Percentiles rank a stretch among this genome's conserved stretches.
Evolutionary conservation across 805 yeast genomes (phyloP).

Genomic region (Myxozyma monticola): DNA sequence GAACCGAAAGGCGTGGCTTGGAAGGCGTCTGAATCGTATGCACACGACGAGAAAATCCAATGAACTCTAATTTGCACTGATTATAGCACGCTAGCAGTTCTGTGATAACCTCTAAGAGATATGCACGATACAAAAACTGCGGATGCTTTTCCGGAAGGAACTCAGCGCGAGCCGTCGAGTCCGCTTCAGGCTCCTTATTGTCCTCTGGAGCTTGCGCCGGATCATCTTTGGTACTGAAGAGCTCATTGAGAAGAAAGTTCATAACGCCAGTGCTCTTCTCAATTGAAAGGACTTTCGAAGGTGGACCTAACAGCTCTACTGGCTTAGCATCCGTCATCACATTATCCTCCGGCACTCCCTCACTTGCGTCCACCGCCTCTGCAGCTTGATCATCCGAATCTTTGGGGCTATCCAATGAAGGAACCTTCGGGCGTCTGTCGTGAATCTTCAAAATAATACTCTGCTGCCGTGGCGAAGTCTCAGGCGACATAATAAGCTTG

Average conservation of each 20-base stretch:
- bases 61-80: conserved; percentile 75
- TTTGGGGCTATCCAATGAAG: background rate
- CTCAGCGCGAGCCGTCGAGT: conserved; percentile 6
- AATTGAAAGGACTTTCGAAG: conserved; percentile 13
- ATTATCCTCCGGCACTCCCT: conserved; percentile 10
- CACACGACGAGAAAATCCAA: conserved; percentile 62
- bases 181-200: background rate
- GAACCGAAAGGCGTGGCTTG: conserved; percentile 74
- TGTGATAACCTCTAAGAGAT: conserved; percentile 62
- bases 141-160: conserved; percentile 44
- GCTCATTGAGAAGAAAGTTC: conserved; percentile 60
- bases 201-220: conserved; percentile 4
- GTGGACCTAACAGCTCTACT: conserved; percentile 33
- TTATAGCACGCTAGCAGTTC: conserved; percentile 79
- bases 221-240: conserved; percentile 51
- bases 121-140: conserved; percentile 65
- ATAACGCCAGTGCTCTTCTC: conserved; percentile 56
- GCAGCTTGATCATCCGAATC: conserved; percentile 4
- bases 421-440: conserved; percentile 1
- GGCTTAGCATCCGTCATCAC: conserved; percentile 36
- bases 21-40: conserved; percentile 22
- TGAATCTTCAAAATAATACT: conserved; percentile 15
- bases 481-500: conserved; percentile 12
- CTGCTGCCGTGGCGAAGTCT: conserved; percentile 16
- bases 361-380: background rate